Base-by-base conservation (phyloP, 2,329 filamentous ascomycete genomes). In the Rutstroemia sydowiana region DNA sequence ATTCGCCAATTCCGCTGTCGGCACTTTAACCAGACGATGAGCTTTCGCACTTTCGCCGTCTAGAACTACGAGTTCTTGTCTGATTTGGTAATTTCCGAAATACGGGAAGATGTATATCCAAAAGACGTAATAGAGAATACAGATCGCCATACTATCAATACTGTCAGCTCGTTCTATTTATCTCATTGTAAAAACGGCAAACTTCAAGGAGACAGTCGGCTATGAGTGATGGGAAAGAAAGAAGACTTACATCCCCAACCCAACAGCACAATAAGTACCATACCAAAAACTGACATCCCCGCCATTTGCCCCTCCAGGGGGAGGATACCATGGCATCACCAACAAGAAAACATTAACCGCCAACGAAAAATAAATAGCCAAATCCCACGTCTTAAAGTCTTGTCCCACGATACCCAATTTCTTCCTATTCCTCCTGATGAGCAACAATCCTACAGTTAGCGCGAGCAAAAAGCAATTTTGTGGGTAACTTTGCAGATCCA, bases 271-370 rank as follows among this genome's bases (percentile, higher is more conserved):
- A 59, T 88, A 87, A 0, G 83, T 87, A 1, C 75, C 84, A 57
- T 88, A 89, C 79, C 81, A 88, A 66, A 89, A 88, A 48, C 77
- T 84, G 1, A 87, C 84, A 51, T 84, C 78, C 0, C 83, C 84
- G 0, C 76, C 79, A 31, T 76, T 75, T 0, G 70, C 70, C 0
- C 84, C 84, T 0, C 71, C 75, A 1, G 72, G 70, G 0, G 85
- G 85, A 2, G 84, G 85, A 57, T 81, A 84, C 85, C 84, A 88
- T 0, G 85, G 84, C 74, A 86, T 85, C 14, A 82, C 73, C 2
- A 88, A 68, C 41, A 87, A 69, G 53, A 81, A 87, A 0, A 82
- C 51, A 47, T 85, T 77, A 0, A 81, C 68, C 0, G 79, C 63
- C 42, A 84, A 74, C 45, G 75, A 80, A 65, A 88, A 85, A 7